Conservation (phyloP, 805 yeast genomes). For the Tetrapisispora iriomotensis region DNA sequence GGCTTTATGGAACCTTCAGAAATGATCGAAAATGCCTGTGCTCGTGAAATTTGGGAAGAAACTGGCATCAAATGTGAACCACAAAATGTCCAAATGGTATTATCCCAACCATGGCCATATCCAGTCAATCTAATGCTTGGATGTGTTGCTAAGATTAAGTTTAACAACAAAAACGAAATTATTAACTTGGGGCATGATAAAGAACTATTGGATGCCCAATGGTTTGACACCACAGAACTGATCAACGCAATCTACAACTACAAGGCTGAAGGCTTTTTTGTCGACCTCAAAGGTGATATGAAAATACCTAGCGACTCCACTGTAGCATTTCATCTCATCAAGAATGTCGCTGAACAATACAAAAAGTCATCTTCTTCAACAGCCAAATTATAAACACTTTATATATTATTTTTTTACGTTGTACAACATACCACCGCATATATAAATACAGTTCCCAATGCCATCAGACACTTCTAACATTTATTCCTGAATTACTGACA, state of each 20-base stretch:
- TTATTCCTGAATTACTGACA: too few relatives aligned
- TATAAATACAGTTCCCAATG: too few relatives aligned
- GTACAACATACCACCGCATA: too few relatives aligned
- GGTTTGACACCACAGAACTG: conserved; percentile 60
- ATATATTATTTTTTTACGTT: too few relatives aligned
- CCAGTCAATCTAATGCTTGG: conserved; percentile 93
- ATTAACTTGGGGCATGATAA: conserved; percentile 74
- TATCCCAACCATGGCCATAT: conserved; percentile 96
- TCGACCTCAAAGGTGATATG: conserved; percentile 14
- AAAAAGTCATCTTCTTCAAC: neutral
- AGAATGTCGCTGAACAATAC: conserved; percentile 4
- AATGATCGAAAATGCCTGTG: conserved; percentile 77
- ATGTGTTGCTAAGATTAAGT: conserved; percentile 70
- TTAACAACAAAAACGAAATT: conserved; percentile 51
- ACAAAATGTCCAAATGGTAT: conserved; percentile 46
- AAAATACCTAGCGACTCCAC: conserved; percentile 26
- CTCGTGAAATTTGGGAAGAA: conserved; percentile 92
- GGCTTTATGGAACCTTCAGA: conserved; percentile 97
- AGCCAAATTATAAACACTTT: too few relatives aligned
- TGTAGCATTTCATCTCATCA: conserved; percentile 22
- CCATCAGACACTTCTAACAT: too few relatives aligned
- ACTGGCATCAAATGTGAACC: conserved; percentile 63
- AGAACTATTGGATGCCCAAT: conserved; percentile 75
- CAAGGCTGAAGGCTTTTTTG: conserved; percentile 13
- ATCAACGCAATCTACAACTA: conserved; percentile 28